These are phyloP conservation scores for Cystobasidium tubakii DNA, from an alignment of 768 basidiomycete genomes.

Conservation along the genomic window DNA sequence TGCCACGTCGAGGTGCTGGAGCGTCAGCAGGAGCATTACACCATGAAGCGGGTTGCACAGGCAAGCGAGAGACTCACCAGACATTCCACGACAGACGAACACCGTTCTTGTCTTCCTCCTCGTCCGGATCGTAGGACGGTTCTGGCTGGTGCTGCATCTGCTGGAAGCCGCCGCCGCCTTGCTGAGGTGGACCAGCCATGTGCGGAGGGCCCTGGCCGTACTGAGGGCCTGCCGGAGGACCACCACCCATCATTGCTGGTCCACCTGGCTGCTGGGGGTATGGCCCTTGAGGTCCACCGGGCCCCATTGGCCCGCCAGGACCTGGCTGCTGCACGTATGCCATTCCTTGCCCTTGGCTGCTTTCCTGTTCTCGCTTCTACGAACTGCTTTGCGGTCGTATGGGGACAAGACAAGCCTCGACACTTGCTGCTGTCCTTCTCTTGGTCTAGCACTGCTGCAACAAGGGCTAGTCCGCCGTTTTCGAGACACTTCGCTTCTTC, in stretches of 20 bases:
- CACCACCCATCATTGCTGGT: constrained; percentile 23
- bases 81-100: constrained; percentile 97
- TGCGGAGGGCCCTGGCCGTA: constrained; percentile 9
- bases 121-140: constrained; percentile 67
- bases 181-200: constrained; percentile 15
- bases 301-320: background rate
- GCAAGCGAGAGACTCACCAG: constrained; percentile 55
- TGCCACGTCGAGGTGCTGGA: constrained; percentile 11
- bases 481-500: background rate
- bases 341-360: constrained; percentile 6
- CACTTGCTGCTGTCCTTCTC: background rate
- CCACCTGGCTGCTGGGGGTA: constrained; percentile 1
- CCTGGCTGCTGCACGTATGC: constrained; percentile 30
- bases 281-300: constrained; percentile 1
- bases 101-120: constrained; percentile 94
- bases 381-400: background rate
- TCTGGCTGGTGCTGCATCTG: constrained; percentile 24
- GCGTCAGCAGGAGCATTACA: background rate
- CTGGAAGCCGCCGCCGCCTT: constrained; percentile 8
- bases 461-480: too few relatives aligned
- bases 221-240: background rate
- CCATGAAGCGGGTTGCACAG: background rate
- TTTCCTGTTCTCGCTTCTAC: background rate
- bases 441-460: too few relatives aligned
- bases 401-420: background rate